phyloP scores from a whole-genome alignment of 1,284 basidiomycete genomes.

The Anthracocystis setariae region DNA sequence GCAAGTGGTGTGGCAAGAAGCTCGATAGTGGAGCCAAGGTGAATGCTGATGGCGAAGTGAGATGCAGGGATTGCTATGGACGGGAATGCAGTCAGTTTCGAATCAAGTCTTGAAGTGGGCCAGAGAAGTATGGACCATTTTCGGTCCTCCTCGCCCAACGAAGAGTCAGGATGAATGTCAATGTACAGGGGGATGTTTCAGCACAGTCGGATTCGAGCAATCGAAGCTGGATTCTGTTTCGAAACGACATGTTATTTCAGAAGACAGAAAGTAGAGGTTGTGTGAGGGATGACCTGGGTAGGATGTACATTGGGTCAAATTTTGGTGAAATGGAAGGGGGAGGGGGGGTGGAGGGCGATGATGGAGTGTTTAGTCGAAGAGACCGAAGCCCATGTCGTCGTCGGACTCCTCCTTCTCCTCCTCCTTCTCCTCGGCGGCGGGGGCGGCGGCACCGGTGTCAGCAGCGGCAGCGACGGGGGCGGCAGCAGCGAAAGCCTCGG shows the following conservation, averaged over 20 bases:
- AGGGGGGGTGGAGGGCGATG: not conserved
- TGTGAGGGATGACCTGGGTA: no score
- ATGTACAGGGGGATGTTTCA: no score
- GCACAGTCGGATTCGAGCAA: no score
- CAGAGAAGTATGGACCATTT: no score
- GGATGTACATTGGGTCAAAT: not conserved
- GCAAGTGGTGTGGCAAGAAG: slow-evolving; percentile 37
- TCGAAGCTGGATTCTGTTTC: no score
- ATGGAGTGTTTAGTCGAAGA: slow-evolving; percentile 78
- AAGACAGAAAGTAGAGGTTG: no score
- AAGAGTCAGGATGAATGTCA: no score
- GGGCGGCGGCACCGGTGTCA: slow-evolving; percentile 72
- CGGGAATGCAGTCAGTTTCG: slow-evolving; percentile 22
- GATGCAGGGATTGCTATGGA: slow-evolving; percentile 55
- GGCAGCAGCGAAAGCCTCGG: slow-evolving; percentile 89
- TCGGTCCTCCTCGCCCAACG: not conserved
- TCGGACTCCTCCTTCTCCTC: slow-evolving; percentile 77
- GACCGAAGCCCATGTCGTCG: slow-evolving; percentile 72
- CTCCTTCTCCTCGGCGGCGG: slow-evolving; percentile 71
- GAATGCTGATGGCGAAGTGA: slow-evolving; percentile 43
- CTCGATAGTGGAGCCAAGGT: slow-evolving; percentile 58
- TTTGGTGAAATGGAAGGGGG: no score
- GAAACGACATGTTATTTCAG: no score
- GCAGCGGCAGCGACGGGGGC: slow-evolving; percentile 75
- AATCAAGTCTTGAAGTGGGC: slow-evolving; percentile 9